Evolutionary conservation across 2,329 filamentous ascomycete genomes (phyloP), one percentile per base, ranked within the genome.

Genomic region (Colletotrichum viniferum): DNA sequence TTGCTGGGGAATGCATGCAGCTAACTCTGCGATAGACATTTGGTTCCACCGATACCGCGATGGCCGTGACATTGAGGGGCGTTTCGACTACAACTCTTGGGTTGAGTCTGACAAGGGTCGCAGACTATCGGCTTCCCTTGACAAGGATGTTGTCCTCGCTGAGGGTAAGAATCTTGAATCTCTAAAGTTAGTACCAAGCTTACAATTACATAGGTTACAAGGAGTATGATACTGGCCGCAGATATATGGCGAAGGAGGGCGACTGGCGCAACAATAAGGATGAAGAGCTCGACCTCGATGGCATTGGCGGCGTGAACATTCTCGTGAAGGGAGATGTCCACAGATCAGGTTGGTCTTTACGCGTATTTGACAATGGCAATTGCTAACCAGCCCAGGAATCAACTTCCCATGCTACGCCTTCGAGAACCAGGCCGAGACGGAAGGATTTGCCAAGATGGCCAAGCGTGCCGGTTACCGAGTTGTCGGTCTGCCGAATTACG

Each of bases 81-180:
- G 95, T 90, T 99, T 98, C 82, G 97, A 99, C 84, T 99, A 99
- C 88, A 99, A 99, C 86, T 98, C 97, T 2, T 99, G 97, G 97
- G 91, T 98, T 80, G 97, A 99, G 86, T 96, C 96, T 12, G 93
- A 96, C 67, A 94, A 96, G 84, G 96, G 91, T 63, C 91, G 94
- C 74, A 94, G 93, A 81, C 90, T 98, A 69, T 89, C 93, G n/a
- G 87, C 90, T 7, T 91, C 87, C 69, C 89, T 98, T 24, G 90
- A 94, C 78, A 96, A 95, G 82, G 92, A 98, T 80, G 89, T 94
- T 26, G 90, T 99, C 74, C 89, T 99, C 34, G 97, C 95, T 28
- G 97, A 99, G 90, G 97, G 94, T 94, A 85, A n/a, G 81, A 21
- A 24, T 52, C 13, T 3, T 13, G 30, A n/a, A 32, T 38, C 8